Evolutionary conservation across 106 monocot genomes (phyloP), one percentile per base, ranked within the genome.

Genomic region (Dendrobium chrysotoxum): DNA sequence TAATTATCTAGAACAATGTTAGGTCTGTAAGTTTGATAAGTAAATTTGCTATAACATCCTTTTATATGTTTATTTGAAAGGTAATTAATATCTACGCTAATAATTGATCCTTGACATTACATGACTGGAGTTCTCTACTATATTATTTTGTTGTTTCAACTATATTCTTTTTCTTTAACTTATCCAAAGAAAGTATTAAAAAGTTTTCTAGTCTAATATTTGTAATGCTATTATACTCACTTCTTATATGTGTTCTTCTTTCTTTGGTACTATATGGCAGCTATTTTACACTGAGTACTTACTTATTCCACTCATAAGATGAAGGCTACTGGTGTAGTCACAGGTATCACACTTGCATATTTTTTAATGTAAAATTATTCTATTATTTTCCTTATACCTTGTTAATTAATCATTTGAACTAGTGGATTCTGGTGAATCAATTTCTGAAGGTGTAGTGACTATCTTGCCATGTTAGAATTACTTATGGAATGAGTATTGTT

Each of bases 21-120:
- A 87, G 82, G 79, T 84, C 88, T 58, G 75, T 90, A 30, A 92
- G 89, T 26, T 71, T 87, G 42, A 88, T 73, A 58, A 91, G 45
- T n/a, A 94, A 94, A 88, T 23, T 87, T 79, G 82, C 86, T 45
- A 97, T 97, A 72, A 97, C 92, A 85, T 90, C 92, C 38, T 97
- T 94, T 79, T 97, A 97, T 82, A 97, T 94, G 94, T 97, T 97
- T 80, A 91, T 97, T 81, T 97, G 97, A 94, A 92, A 97, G 97
- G 97, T 94, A 85, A 84, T 12, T 76, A 47, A 6, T 42, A 21
- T 73, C 38, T 73, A 40, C 28, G 3, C 1, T 13, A 54, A 17
- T 16, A 17, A 54, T 3, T 54, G 13, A 17, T 54, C 54, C 54
- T 20, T 54, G 13, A 1, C 54, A 20, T 15, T 54, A 54, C 2